Percentiles rank a stretch among this genome's conserved stretches.
phyloP scores from a whole-genome alignment of 352 stramenopile genomes.

The Phytophthora citrophthora region DNA sequence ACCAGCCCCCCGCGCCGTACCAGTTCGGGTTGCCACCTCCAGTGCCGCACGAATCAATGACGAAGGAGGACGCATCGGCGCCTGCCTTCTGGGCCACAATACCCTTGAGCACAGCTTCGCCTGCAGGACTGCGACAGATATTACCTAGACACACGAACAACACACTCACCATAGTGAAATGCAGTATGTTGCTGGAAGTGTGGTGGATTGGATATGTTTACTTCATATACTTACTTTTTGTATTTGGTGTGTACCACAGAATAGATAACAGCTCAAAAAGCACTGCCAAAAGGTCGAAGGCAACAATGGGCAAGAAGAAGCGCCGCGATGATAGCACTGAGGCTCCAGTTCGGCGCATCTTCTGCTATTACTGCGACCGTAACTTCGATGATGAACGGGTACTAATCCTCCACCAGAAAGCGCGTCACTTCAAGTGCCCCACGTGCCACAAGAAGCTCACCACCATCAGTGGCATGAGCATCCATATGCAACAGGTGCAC shows the following conservation, averaged over 20 bases:
- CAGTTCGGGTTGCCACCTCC: conserved; percentile 80
- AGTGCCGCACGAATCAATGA: conserved; percentile 88
- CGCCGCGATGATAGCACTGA: conserved; percentile 62
- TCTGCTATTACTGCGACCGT: conserved; percentile 94
- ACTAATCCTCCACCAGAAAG: conserved; percentile 94
- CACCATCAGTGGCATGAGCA: conserved; percentile 88
- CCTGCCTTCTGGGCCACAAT: conserved; percentile 54
- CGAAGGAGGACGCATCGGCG: conserved; percentile 40
- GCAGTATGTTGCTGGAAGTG: conserved; percentile 29
- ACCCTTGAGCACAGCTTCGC: conserved; percentile 86
- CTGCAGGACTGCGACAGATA: conserved; percentile 87
- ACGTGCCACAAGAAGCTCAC: conserved; percentile 93
- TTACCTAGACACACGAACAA: conserved; percentile 93
- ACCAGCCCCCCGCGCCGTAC: conserved; percentile 81
- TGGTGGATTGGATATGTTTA: neutral
- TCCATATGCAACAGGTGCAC: conserved; percentile 91
- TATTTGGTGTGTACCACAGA: conserved; percentile 9
- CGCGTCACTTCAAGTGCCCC: conserved; percentile 92
- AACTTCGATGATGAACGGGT: conserved; percentile 93
- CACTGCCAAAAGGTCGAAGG: conserved; percentile 6
- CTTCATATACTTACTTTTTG: neutral
- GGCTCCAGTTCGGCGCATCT: conserved; percentile 69
- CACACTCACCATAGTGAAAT: conserved; percentile 63
- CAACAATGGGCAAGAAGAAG: conserved; percentile 87
- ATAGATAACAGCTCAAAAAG: conserved; percentile 18